Percentiles rank a stretch among this genome's conserved stretches.
Evolutionary conservation across 1,284 basidiomycete genomes (phyloP).

Genomic region (Agroathelia rolfsii): DNA sequence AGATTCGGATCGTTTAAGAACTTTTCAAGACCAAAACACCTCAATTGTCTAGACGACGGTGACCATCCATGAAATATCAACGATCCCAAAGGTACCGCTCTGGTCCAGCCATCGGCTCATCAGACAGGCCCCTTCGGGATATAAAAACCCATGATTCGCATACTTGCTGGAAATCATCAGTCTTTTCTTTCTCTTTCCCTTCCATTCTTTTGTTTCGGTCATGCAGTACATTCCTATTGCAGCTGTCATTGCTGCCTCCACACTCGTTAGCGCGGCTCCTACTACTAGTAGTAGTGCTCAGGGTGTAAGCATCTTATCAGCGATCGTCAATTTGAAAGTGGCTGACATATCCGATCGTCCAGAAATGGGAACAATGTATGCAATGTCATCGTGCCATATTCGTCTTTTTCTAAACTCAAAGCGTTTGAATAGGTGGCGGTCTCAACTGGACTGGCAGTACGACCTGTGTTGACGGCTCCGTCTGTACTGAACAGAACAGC

Average conservation of each 20-base stretch:
- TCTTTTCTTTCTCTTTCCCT: background rate
- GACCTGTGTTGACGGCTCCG: slow-evolving; percentile 2
- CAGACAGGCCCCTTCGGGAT: background rate
- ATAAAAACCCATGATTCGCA: background rate
- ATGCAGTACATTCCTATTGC: slow-evolving; percentile 1
- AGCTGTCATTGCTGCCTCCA: background rate
- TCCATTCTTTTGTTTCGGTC: no score
- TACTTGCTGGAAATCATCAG: background rate
- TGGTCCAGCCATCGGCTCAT: background rate
- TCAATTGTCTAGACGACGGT: no score
- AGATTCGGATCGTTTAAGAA: no score
- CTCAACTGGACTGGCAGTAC: slow-evolving; percentile 2
- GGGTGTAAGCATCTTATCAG: slow-evolving; percentile 2
- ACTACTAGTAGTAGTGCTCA: background rate
- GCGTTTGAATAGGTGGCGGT: no score
- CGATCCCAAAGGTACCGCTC: background rate
- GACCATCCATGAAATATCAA: no score
- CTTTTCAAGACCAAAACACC: no score
- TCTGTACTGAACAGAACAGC: background rate
- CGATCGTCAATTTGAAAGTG: no score
- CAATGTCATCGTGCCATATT: background rate
- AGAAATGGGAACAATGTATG: slow-evolving; percentile 1
- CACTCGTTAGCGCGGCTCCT: background rate
- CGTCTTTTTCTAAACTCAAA: background rate
- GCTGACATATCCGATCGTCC: no score